Evolutionary conservation across 2,329 filamentous ascomycete species (phyloP), one percentile per base, ranked within the genome.

Genomic region (Botryotinia narcissicola): DNA sequence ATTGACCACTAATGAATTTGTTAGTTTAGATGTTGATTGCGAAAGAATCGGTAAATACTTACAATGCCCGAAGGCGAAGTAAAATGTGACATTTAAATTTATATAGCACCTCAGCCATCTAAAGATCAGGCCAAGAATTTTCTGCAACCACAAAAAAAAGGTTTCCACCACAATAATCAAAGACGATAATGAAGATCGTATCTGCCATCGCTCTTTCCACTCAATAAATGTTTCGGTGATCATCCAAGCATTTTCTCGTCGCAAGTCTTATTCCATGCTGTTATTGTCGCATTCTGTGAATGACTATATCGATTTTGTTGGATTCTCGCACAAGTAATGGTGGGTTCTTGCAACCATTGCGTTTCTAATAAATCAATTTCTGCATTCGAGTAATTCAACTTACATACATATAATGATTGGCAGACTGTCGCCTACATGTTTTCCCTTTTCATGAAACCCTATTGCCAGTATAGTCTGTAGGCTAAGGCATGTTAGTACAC

Each of bases 1-100:
- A 86, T 87, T 89, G 87, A 89, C 61, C 66, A 69, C 62, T 74
- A 44, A 4, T 44, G 9, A 32, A n/a, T 29, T 54, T 25, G 70
- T 67, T 72, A 72, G 66, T 70, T 40, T 70, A 4, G 22, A 22
- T 62, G 40, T 51, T 44, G 29, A 72, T 46, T 62, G 35, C 25
- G n/a, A 20, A 37, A 46, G 29, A 2, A 44, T 62, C 20, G 60
- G 62, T 35, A 61, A 59, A 37, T 46, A 72, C 73, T 74, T 74
- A 74, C 73, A 74, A 74, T 74, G 73, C 70, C 73, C 73, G 73
- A 74, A 74, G 73, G 70, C 70, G 32, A 35, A 72, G 46, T 1
- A 4, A 9, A 9, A 3, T 3, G 10, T 4, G 4, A 37, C 46
- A 62, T 40, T 70, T 59, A 9, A 35, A n/a, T 40, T 16, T 70